Conservation (phyloP, 306 rosid species). For the Trifolium pratense region DNA sequence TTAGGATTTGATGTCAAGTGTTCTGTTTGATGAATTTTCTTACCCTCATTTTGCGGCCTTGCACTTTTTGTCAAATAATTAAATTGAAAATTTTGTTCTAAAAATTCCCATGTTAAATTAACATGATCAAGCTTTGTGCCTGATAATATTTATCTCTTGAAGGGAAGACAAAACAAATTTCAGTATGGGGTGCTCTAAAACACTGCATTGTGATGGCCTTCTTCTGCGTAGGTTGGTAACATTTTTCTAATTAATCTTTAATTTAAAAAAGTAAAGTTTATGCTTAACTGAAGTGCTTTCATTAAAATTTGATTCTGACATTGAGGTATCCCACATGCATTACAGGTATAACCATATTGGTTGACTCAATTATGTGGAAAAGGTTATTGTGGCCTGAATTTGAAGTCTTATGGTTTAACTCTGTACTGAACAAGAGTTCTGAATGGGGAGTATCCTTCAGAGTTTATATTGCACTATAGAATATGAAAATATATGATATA, state of each 20-base stretch:
- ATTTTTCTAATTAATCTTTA: not conserved
- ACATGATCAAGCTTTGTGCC: conserved; percentile 32
- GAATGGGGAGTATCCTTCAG: conserved; percentile 96
- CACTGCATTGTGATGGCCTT: conserved; percentile 67
- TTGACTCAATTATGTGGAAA: conserved; percentile 92
- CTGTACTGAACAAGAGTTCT: conserved; percentile 88
- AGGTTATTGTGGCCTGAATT: conserved; percentile 94
- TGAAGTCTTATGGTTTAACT: conserved; percentile 97
- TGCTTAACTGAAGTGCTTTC: not conserved
- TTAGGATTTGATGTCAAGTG: not conserved
- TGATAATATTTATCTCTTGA: conserved; percentile 47
- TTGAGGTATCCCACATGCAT: conserved; percentile 36
- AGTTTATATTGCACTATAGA: conserved; percentile 21
- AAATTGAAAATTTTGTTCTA: conserved; percentile 9
- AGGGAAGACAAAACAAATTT: conserved; percentile 75
- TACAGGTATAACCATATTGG: conserved; percentile 75
- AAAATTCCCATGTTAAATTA: conserved; percentile 36
- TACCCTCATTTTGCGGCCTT: conserved; percentile 18
- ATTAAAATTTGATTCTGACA: conserved; percentile 37
- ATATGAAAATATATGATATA: conserved; percentile 16
- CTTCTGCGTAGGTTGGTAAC: conserved; percentile 73
- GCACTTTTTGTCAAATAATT: conserved; percentile 26
- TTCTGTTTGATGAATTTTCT: conserved; percentile 33
- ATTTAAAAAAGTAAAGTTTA: not conserved
- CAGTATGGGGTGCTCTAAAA: conserved; percentile 70